Percentiles rank a stretch among this genome's conserved stretches.
Evolutionary conservation across 2,329 filamentous ascomycete genomes (phyloP).

Genomic region (Claviceps humidiphila): DNA sequence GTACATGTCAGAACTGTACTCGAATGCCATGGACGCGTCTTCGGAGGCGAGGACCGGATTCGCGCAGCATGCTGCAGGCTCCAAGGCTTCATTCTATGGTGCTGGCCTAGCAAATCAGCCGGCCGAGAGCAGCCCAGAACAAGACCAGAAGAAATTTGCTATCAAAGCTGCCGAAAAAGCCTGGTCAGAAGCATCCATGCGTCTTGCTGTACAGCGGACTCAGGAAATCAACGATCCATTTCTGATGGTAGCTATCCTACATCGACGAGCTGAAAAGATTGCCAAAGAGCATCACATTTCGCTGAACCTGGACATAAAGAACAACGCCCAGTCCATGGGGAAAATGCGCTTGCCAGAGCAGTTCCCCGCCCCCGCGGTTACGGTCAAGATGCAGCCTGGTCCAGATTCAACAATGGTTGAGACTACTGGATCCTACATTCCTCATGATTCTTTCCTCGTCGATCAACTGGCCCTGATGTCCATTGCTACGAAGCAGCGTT

Average conservation of each 20-base stretch:
- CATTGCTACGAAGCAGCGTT: conserved; percentile 66
- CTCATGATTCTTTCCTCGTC: conserved; percentile 62
- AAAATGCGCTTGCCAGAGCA: conserved; percentile 37
- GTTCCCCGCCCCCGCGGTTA: conserved; percentile 38
- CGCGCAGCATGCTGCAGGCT: conserved; percentile 36
- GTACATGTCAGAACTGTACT: conserved; percentile 56
- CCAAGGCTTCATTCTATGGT: conserved; percentile 48
- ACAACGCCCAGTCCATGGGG: conserved; percentile 27
- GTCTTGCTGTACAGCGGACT: conserved; percentile 44
- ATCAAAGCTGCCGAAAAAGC: conserved; percentile 52
- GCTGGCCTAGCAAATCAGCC: conserved; percentile 54
- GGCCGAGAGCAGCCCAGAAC: conserved; percentile 28
- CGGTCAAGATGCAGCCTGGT: conserved; percentile 39
- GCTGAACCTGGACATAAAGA: conserved; percentile 43
- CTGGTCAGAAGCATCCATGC: conserved; percentile 52
- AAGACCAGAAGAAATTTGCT: conserved; percentile 49
- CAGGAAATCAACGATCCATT: conserved; percentile 66
- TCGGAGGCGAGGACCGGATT: conserved; percentile 38
- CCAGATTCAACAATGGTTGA: conserved; percentile 50
- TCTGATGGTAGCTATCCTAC: conserved; percentile 48
- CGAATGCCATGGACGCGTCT: conserved; percentile 31
- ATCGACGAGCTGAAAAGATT: conserved; percentile 44
- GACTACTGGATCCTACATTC: conserved; percentile 55
- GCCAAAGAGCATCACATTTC: conserved; percentile 43
- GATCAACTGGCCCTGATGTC: conserved; percentile 77